These are phyloP conservation scores for Neofusicoccum parvum DNA, from an alignment of 2,329 filamentous ascomycete species.

Conservation along the genomic window DNA sequence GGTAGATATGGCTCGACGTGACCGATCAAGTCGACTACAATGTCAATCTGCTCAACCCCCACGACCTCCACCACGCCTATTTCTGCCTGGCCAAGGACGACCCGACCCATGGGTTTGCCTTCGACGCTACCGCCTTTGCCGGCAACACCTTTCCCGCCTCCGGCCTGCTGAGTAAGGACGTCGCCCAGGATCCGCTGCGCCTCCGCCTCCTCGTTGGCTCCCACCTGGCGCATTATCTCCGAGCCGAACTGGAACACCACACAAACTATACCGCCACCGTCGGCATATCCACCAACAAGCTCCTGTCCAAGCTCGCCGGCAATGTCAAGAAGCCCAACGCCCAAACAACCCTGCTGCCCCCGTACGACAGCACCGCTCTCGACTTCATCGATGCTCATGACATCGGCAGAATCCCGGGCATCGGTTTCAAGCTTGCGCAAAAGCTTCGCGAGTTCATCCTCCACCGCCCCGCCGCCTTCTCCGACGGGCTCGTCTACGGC, in stretches of 20 bases:
- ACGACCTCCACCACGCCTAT: constrained; percentile 69
- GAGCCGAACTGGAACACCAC: constrained; percentile 70
- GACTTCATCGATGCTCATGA: constrained; percentile 75
- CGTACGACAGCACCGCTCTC: constrained; percentile 61
- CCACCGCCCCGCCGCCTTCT: constrained; percentile 46
- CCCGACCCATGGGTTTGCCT: constrained; percentile 78
- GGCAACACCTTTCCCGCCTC: constrained; percentile 62
- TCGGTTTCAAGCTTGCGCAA: constrained; percentile 78
- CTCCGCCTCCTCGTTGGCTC: constrained; percentile 74
- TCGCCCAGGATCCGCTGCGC: constrained; percentile 41
- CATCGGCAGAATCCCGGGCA: constrained; percentile 79
- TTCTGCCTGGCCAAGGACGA: constrained; percentile 75
- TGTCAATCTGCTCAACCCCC: constrained; percentile 66
- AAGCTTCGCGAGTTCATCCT: constrained; percentile 65
- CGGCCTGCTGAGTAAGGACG: constrained; percentile 4
- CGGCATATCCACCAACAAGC: constrained; percentile 84
- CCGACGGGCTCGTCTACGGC: constrained; percentile 51
- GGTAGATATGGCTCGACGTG: constrained; percentile 71
- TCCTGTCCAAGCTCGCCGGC: constrained; percentile 82
- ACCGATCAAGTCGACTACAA: constrained; percentile 89
- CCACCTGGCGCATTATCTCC: constrained; percentile 76
- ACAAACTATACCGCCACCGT: constrained; percentile 86
- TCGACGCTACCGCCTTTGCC: constrained; percentile 68
- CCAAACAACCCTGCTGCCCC: constrained; percentile 80
- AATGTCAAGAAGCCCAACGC: constrained; percentile 82